Evolutionary conservation across 441 rosid species (phyloP).

Genomic region (Gossypium trilobum): DNA sequence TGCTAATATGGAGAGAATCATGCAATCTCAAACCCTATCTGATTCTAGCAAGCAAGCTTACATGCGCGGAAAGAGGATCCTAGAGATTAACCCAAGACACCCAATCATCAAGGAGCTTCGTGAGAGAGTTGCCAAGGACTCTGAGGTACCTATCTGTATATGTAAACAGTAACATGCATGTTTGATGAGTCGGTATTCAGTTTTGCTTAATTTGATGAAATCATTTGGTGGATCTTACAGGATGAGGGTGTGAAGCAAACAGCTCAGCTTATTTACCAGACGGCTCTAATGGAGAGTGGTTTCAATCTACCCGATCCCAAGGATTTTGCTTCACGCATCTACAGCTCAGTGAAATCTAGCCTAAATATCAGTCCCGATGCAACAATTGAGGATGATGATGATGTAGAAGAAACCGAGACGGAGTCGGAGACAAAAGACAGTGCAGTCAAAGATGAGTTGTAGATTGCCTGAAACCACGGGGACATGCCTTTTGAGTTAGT

Average conservation of each 20-base stretch:
- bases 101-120: conserved; percentile 88
- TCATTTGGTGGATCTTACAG: conserved; percentile 27
- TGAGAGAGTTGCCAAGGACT: conserved; percentile 61
- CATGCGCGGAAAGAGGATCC: conserved; percentile 85
- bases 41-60: conserved; percentile 84
- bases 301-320: conserved; percentile 62
- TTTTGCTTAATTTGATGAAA: not conserved
- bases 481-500: not conserved
- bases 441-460: conserved; percentile 38
- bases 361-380: conserved; percentile 71
- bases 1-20: conserved; percentile 87
- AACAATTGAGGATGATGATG: conserved; percentile 60
- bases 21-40: conserved; percentile 82
- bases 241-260: conserved; percentile 64
- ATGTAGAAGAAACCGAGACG: conserved; percentile 54
- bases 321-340: conserved; percentile 73
- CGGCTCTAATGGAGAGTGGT: conserved; percentile 92
- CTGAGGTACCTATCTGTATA: conserved; percentile 46
- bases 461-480: conserved; percentile 14
- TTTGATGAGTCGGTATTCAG: not conserved
- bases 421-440: conserved; percentile 32
- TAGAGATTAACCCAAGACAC: conserved; percentile 88
- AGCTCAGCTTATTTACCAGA: conserved; percentile 83
- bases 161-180: not conserved
- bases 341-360: conserved; percentile 64